Evolutionary conservation across 2,329 filamentous ascomycete species (phyloP), one percentile per base, ranked within the genome.

Genomic region (Incumbomyces lentus): DNA sequence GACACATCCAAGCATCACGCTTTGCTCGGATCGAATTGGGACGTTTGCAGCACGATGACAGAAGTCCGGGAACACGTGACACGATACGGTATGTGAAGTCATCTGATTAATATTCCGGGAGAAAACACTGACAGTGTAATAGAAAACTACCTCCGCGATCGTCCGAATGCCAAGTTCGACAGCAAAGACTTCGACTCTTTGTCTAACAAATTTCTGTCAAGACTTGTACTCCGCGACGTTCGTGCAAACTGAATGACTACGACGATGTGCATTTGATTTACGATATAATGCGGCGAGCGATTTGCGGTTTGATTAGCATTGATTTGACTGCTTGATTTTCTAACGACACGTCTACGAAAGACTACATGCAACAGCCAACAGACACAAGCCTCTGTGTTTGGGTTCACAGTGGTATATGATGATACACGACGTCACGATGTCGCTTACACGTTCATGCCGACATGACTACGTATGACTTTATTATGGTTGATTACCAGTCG

Each of bases 181-280:
- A 81, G 86, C 58, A 79, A 83, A 59, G 86, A 96, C 71, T 96
- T 95, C 63, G 90, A 96, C 71, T 92, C 82, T 51, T 69, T 96
- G 62, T 94, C 89, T 44, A 95, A 95, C 74, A 96, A 95, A 73
- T 95, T 96, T 73, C 71, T 95, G 57, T 93, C 89, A 32, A 93
- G 93, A 70, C 79, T 96, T 61, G 89, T 95, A 64, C 95, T 95
- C 66, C 87, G 90, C 59, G 86, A 90, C 60, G 94, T 46, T 32
- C 36, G 37, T 30, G 44, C 37, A n/a, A 46, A 46, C 17, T 46
- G 22, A 37, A 37, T 34, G 42, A 45, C 42, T 18, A 17, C 3
- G 22, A 26, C 22, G 22, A 26, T 26, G 38, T 26, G 34, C 42
- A 31, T 17, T 16, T 26, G 7, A 29, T 13, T 36, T 16, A 45